phyloP scores from a whole-genome alignment of 768 basidiomycete genomes.

The Galerina sulciceps region DNA sequence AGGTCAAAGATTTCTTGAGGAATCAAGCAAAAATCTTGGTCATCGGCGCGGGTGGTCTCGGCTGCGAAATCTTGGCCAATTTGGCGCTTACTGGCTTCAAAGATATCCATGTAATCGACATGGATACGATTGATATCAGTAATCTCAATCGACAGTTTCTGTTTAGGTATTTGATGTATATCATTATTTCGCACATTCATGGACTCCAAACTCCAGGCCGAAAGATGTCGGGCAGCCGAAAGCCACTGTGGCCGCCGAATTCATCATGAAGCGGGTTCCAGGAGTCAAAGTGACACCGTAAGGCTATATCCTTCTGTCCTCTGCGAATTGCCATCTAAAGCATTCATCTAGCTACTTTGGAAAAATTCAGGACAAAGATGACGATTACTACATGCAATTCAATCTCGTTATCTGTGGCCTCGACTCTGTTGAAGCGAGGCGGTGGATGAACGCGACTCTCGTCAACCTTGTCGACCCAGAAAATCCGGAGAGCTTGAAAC shows the following conservation, averaged over 20 bases:
- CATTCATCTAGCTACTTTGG: slow-evolving; percentile 75
- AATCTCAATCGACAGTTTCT: slow-evolving; percentile 98
- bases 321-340: not conserved
- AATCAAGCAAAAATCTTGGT: slow-evolving; percentile 90
- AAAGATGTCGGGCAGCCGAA: slow-evolving; percentile 95
- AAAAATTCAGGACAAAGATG: slow-evolving; percentile 97
- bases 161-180: slow-evolving; percentile 68
- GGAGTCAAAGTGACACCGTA: slow-evolving; percentile 98
- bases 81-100: slow-evolving; percentile 96
- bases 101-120: slow-evolving; percentile 99
- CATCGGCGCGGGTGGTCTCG: slow-evolving; percentile 96
- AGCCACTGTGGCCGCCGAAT: slow-evolving; percentile 92
- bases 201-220: slow-evolving; percentile 46
- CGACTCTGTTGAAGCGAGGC: slow-evolving; percentile 94
- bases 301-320: slow-evolving; percentile 33
- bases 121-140: slow-evolving; percentile 99
- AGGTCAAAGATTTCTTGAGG: slow-evolving; percentile 90
- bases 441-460: slow-evolving; percentile 99
- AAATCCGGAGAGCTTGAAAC: slow-evolving; percentile 91
- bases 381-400: slow-evolving; percentile 95
- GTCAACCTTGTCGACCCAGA: slow-evolving; percentile 95
- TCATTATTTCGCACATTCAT: not conserved
- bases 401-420: slow-evolving; percentile 96
- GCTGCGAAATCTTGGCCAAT: slow-evolving; percentile 97
- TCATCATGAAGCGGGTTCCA: slow-evolving; percentile 94